A percentile compares a stretch with the other conserved stretches of the same genome.
These are phyloP conservation scores for Sporothrix mexicana DNA, from an alignment of 2,329 filamentous ascomycete genomes.

Conservation along the genomic window DNA sequence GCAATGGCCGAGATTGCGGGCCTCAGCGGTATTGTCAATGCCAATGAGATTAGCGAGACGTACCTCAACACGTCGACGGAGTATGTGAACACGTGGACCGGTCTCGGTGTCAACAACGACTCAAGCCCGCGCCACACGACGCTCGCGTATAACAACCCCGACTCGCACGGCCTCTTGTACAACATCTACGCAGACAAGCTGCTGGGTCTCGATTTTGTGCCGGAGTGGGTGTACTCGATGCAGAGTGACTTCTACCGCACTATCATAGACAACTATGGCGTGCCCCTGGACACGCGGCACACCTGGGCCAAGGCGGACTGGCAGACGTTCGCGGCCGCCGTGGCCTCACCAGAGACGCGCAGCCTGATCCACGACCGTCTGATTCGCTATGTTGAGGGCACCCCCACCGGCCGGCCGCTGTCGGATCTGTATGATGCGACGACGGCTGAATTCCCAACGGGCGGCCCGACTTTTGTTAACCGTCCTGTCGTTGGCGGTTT, in stretches of 20 bases:
- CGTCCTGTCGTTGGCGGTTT: conserved; percentile 80
- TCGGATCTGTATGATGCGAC: conserved; percentile 80
- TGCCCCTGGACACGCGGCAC: conserved; percentile 81
- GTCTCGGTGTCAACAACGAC: conserved; percentile 70
- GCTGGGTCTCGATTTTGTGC: conserved; percentile 78
- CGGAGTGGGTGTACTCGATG: conserved; percentile 74
- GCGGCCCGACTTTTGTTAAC: conserved; percentile 68
- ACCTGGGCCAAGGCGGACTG: conserved; percentile 86
- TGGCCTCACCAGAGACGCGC: conserved; percentile 66
- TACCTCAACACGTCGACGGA: conserved; percentile 41
- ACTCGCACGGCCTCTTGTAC: conserved; percentile 68
- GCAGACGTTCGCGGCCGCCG: conserved; percentile 84
- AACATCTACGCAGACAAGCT: conserved; percentile 82
- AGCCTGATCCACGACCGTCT: conserved; percentile 71
- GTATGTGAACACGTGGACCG: conserved; percentile 76
- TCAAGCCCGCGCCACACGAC: conserved; percentile 70
- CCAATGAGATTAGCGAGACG: neutral
- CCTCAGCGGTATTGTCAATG: conserved; percentile 62
- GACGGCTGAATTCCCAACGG: conserved; percentile 68
- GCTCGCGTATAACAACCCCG: conserved; percentile 73
- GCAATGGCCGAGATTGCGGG: conserved; percentile 74
- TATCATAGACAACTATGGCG: conserved; percentile 75
- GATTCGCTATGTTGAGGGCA: conserved; percentile 76
- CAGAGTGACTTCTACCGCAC: conserved; percentile 78
- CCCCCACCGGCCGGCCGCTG: conserved; percentile 70